phyloP scores from a whole-genome alignment of 1,284 basidiomycete genomes.

The Apiotrichum domesticum region DNA sequence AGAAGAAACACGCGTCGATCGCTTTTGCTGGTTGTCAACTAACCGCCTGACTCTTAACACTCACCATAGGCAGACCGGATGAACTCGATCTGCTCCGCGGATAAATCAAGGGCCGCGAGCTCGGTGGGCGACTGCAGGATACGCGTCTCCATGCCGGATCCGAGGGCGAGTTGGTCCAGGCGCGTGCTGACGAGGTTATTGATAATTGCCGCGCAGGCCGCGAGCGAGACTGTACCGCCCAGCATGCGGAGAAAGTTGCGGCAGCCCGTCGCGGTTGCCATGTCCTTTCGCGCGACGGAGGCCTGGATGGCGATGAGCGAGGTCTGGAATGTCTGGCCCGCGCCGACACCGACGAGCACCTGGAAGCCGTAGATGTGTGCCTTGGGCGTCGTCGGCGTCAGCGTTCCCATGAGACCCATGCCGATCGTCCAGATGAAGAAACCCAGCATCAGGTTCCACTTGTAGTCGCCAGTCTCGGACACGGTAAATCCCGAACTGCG shows the following conservation, averaged over 20 bases:
- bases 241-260: slow-evolving; percentile 35
- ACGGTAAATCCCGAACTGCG: slow-evolving; percentile 54
- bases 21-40: slow-evolving; percentile 8
- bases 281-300: slow-evolving; percentile 24
- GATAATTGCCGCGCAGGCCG: slow-evolving; percentile 22
- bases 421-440: slow-evolving; percentile 62
- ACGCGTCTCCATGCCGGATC: not conserved
- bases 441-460: slow-evolving; percentile 58
- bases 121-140: slow-evolving; percentile 28
- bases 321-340: slow-evolving; percentile 50
- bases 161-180: not conserved
- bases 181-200: slow-evolving; percentile 29
- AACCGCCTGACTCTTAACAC: not conserved
- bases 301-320: slow-evolving; percentile 52
- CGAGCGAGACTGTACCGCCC: slow-evolving; percentile 21
- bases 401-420: slow-evolving; percentile 60
- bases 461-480: slow-evolving; percentile 59
- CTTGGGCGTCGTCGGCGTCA: slow-evolving; percentile 52
- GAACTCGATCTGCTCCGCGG: slow-evolving; percentile 6
- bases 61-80: slow-evolving; percentile 26
- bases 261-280: slow-evolving; percentile 35
- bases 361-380: slow-evolving; percentile 59
- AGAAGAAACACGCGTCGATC: slow-evolving; percentile 29
- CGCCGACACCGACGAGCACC: slow-evolving; percentile 60
- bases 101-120: slow-evolving; percentile 15